Percentiles rank a stretch among this genome's conserved stretches.
Evolutionary conservation across 257 asterid genomes (phyloP).

Genomic region (Penstemon davidsonii): DNA sequence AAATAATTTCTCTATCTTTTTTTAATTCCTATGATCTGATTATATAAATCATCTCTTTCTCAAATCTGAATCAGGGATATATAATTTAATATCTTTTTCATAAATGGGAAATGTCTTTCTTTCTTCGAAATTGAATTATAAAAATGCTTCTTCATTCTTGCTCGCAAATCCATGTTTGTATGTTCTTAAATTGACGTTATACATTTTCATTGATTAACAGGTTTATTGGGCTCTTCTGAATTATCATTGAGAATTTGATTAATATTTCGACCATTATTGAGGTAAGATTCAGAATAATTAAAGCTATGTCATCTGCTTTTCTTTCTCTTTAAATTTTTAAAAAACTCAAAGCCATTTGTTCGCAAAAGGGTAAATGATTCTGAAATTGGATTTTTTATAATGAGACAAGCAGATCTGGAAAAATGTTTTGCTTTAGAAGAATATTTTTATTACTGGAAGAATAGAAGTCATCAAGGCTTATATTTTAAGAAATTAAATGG

Average conservation of each 20-base stretch:
- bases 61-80: slow-evolving; percentile 1
- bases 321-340: background rate
- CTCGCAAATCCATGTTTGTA: background rate
- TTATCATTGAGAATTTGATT: background rate
- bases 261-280: background rate
- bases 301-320: slow-evolving; percentile 17
- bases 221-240: slow-evolving; percentile 22
- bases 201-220: slow-evolving; percentile 17
- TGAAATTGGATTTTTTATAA: slow-evolving; percentile 5
- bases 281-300: background rate
- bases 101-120: background rate
- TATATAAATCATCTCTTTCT: background rate
- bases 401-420: background rate
- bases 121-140: background rate
- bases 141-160: background rate
- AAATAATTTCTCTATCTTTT: background rate
- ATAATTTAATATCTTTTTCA: slow-evolving; percentile 5
- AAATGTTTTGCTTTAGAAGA: background rate
- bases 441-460: background rate
- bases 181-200: slow-evolving; percentile 9
- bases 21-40: background rate
- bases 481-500: background rate
- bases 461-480: background rate
- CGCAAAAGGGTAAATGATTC: background rate
- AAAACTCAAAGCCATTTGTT: background rate